Evolutionary conservation across 805 yeast genomes (phyloP).

Genomic region (Metschnikowia vanudenii): DNA sequence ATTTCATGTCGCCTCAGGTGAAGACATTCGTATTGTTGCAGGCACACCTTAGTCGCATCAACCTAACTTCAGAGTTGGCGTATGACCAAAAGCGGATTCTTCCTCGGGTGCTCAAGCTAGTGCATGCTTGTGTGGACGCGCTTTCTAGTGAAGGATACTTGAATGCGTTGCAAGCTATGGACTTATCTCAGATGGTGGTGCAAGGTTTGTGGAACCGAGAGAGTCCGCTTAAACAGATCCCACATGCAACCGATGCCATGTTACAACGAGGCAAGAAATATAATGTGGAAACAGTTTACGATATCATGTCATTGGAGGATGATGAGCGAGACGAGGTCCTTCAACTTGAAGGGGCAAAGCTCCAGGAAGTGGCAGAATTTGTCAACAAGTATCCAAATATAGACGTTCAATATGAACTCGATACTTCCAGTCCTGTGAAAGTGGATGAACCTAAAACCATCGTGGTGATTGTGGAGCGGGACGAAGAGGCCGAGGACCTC

Average conservation of each 20-base stretch:
- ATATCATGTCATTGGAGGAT: slow-evolving; percentile 77
- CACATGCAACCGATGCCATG: slow-evolving; percentile 54
- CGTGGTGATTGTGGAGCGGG: slow-evolving; percentile 54
- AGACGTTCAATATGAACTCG: slow-evolving; percentile 59
- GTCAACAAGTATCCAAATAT: slow-evolving; percentile 88
- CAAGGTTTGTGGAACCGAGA: slow-evolving; percentile 87
- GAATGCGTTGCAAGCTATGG: slow-evolving; percentile 81
- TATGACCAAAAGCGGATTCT: slow-evolving; percentile 58
- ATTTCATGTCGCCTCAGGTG: slow-evolving; percentile 53
- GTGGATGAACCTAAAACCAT: slow-evolving; percentile 52
- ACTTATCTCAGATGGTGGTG: slow-evolving; percentile 79
- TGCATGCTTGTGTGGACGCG: slow-evolving; percentile 71
- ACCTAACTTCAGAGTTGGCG: slow-evolving; percentile 58
- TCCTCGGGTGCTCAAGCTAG: slow-evolving; percentile 45
- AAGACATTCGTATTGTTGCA: slow-evolving; percentile 77
- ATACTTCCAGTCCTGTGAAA: slow-evolving; percentile 35
- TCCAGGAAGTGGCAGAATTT: slow-evolving; percentile 75
- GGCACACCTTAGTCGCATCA: slow-evolving; percentile 71
- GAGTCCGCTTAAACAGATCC: slow-evolving; percentile 77
- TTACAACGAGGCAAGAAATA: slow-evolving; percentile 53
- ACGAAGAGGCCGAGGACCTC: slow-evolving; percentile 74
- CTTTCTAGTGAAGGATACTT: slow-evolving; percentile 77
- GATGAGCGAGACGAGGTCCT: slow-evolving; percentile 65
- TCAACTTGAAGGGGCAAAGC: slow-evolving; percentile 45
- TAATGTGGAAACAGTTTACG: slow-evolving; percentile 71